Evolutionary conservation across 1,139 yeast genomes (phyloP).

Genomic region (Saccharomyces hybrid): DNA sequence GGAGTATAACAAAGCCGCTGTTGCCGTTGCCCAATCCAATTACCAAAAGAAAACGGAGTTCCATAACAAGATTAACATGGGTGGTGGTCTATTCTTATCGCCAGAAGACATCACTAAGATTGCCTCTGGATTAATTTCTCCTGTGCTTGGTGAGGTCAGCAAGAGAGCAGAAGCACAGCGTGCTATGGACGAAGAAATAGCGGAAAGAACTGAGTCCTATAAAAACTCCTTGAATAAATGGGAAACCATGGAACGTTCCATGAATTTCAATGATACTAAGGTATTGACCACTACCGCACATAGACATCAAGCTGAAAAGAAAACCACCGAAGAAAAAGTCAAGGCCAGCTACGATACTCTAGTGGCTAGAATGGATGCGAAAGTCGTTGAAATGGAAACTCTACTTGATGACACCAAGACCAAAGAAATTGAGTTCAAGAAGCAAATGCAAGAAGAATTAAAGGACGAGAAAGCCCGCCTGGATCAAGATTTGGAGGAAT

Average conservation of each 20-base stretch:
- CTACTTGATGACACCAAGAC: constrained; percentile 26
- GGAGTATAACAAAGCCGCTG: constrained; percentile 42
- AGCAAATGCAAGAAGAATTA: constrained; percentile 20
- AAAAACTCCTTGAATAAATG: constrained; percentile 8
- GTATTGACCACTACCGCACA: constrained; percentile 19
- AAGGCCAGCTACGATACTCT: constrained; percentile 28
- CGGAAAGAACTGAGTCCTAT: constrained; percentile 7
- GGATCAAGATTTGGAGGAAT: constrained; percentile 26
- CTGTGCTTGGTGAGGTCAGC: constrained; percentile 73
- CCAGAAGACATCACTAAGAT: constrained; percentile 69
- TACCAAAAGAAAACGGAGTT: constrained; percentile 20
- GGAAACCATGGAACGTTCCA: constrained; percentile 16
- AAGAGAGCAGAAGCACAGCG: constrained; percentile 68
- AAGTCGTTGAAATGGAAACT: constrained; percentile 27
- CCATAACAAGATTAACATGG: constrained; percentile 48
- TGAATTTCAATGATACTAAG: constrained; percentile 22
- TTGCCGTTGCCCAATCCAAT: constrained; percentile 55
- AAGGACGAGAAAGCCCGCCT: constrained; percentile 15
- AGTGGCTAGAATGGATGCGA: constrained; percentile 23
- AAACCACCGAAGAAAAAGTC: constrained; percentile 18
- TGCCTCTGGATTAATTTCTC: constrained; percentile 77
- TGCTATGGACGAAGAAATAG: constrained; percentile 53
- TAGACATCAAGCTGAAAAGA: constrained; percentile 29
- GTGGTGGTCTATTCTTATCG: constrained; percentile 81
- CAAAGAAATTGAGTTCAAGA: constrained; percentile 23